Base-by-base conservation (phyloP, 176 grass and related monocot genomes). In the Typha latifolia region DNA sequence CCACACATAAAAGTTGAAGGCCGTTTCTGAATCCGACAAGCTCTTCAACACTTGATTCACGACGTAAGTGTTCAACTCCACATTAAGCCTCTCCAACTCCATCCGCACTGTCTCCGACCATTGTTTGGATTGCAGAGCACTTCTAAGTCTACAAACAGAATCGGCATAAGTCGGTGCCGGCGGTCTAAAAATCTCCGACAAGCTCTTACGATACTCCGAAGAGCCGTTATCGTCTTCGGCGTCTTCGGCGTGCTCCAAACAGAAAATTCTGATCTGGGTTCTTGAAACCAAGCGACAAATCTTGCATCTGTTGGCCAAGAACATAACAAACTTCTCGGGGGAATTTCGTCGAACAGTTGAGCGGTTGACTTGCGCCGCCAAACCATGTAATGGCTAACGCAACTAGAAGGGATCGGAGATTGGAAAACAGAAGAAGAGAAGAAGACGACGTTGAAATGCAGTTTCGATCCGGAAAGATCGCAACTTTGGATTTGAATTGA, bases 1-100 rank as follows among this genome's bases (percentile, higher is more conserved):
- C 88, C 88, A 91, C 67, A 52, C 32, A 69, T 84, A 91, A 63
- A 91, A 91, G 29, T 47, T 62, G 48, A 81, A 81, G 3, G 88
- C 83, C 1, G 67, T 86, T 48, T 80, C 66, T 0, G 83, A 86
- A 73, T 86, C 77, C 1, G 74, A 86, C 68, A 86, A 23, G 5
- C 77, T 49, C 48, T 84, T 84, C 14, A 91, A 66, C 12, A 91
- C 88, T 12, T 63, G 55, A 55, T 84, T 86, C 65, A 81, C 64
- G 15, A 91, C 61, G 66, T 84, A 86, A 66, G 77, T 74, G 21
- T 91, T 81, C 32, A 90, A 56, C 62, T 83, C 70, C 22, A 84
- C 49, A 51, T 62, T 13, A 24, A 90, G 83, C 43, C 70, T 80
- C 50, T 81, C 73, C 32, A 90, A 59, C 64, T 82, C 84, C 56